Base-by-base conservation (phyloP, 805 yeast species). In the Ogataea pini region DNA sequence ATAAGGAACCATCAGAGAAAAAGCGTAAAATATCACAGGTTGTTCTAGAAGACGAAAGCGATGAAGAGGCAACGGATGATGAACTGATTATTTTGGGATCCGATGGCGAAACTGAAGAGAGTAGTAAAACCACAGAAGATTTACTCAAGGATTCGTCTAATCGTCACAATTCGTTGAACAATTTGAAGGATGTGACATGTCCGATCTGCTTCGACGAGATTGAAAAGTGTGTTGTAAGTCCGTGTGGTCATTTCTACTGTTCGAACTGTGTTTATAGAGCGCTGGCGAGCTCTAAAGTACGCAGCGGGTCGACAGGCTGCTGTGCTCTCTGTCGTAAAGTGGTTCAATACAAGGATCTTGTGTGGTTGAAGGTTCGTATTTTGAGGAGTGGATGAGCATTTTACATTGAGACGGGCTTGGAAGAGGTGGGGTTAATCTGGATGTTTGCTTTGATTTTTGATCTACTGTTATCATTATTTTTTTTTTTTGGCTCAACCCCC, bases 221-320 rank as follows among this genome's bases (percentile, higher is more conserved):
- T 2, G 72, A 68, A 13, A 56, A 66, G 6, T 75, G 83, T 1
- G 70, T 73, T 25, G 75, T 75, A 14, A 69, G 80, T 3, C 76
- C 78, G 0, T 81, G 86, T 63, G 86, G 86, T 0, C 86, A 81
- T 59, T 65, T 77, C 2, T 80, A 74, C 55, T 81, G 86, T 56
- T 68, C 73, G 5, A 74, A 73, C 22, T 81, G 85, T 58, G 66
- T 77, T 4, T 80, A 76, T 51, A 67, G 70, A 51, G 76, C 75
- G 61, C 73, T 77, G 28, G 75, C 78, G 10, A 72, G 70, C 56
- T 79, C 79, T 32, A 74, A 56, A 48, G 61, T 55, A 14, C 52
- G 58, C 4, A 56, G 52, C 16, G 42, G 57, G 2, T 52, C 58
- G 9, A 44, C 57, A 7, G 72, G 72, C 1, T 47, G 57, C 14